phyloP scores from a whole-genome alignment of 257 asterid genomes.

The Ajuga chamaepitys region DNA sequence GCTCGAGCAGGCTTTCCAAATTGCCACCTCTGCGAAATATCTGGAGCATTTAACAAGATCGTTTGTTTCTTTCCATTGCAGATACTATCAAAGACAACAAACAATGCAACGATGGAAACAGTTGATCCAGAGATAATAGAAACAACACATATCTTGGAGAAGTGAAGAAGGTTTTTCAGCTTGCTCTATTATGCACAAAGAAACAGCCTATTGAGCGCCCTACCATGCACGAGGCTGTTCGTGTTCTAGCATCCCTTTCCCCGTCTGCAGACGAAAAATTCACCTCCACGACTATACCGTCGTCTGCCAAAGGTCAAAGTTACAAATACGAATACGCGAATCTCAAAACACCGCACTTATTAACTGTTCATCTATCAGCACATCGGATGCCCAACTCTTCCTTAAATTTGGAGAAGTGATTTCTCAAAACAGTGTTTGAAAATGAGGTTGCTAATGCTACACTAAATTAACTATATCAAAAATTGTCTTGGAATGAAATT shows the following conservation, averaged over 20 bases:
- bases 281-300: constrained; percentile 3
- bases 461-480: too few species aligned
- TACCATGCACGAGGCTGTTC: constrained; percentile 78
- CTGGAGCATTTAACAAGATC: too few species aligned
- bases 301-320: constrained; percentile 43
- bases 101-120: constrained; percentile 76
- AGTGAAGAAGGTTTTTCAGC: constrained; percentile 81
- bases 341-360: constrained; percentile 67
- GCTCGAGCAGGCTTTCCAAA: too few species aligned
- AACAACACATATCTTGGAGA: constrained; percentile 68
- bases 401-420: constrained; percentile 70
- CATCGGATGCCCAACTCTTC: constrained; percentile 75
- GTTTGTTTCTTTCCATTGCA: constrained; percentile 6
- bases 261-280: constrained; percentile 28
- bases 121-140: constrained; percentile 66
- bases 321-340: constrained; percentile 79
- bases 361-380: constrained; percentile 71
- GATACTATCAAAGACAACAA: constrained; percentile 65
- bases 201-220: constrained; percentile 71
- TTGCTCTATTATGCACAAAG: constrained; percentile 80
- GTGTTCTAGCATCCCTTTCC: constrained; percentile 49
- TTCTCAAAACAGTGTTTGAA: constrained; percentile 46
- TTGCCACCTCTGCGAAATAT: too few species aligned
- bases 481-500: too few species aligned
- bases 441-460: too few species aligned